Base-by-base conservation (phyloP, 768 basidiomycete genomes). In the Grammothele lineata region DNA sequence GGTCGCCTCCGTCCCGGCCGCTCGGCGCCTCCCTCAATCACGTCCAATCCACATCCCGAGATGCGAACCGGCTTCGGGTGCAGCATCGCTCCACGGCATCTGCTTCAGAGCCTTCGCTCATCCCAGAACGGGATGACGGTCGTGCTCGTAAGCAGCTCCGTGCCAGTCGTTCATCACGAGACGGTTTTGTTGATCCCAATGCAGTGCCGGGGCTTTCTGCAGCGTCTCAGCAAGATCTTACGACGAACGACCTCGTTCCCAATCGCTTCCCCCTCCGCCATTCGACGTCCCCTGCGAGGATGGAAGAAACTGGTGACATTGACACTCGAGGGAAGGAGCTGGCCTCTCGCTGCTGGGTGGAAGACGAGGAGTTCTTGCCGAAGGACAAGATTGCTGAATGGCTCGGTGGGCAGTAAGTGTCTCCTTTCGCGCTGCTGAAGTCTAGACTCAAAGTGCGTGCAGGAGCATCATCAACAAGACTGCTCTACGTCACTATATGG, bases 381-480 rank as follows among this genome's bases (percentile, higher is more conserved):
- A 84, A 84, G 60, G 92, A 94, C 58, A 95, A 94, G 70, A 91
- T 97, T 57, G 93, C 95, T 1, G 92, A 96, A 65, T 99, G 91
- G 85, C 74, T 99, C 33, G 96, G 96, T 57, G 86, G 91, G 62
- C 70, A 78, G 93, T 97, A 57, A 70, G 94, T 85, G 7, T n/a
- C 10, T 33, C 14, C 10, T 14, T 35, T 38, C 53, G 15, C 18
- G n/a, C n/a, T n/a, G n/a, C 30, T 15, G 30, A 9, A 15, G 30
- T 41, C 9, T 22, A 33, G 27, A 22, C 24, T 36, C 48, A 47
- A 39, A 48, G 47, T 37, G 19, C 37, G 23, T 46, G 19, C 59
- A 96, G 94, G 46, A 83, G 82, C 17, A 73, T 70, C 3, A 72
- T 93, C 55, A 95, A 94, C 66, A 83, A 80, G 57, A 66, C 77